These are phyloP conservation scores for Gossypium anomalum DNA, from an alignment of 345 rosid genomes.

Conservation along the genomic window DNA sequence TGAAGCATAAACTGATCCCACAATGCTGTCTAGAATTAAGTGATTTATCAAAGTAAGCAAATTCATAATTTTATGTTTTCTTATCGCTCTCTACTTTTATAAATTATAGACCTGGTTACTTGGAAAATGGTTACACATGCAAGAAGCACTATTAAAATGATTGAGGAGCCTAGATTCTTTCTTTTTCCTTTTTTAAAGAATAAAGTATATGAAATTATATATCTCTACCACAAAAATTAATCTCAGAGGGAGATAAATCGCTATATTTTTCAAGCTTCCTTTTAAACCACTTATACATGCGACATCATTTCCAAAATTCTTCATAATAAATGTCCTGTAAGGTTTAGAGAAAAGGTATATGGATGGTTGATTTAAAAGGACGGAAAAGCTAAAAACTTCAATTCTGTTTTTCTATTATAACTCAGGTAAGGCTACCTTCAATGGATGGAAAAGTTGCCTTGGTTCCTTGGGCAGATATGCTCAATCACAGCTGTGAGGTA, in stretches of 20 bases:
- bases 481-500: conserved; percentile 95
- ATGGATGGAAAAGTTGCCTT: conserved; percentile 89
- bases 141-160: background rate
- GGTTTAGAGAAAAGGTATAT: background rate
- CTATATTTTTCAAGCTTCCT: background rate
- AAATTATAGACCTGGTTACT: background rate
- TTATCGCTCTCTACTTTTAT: background rate
- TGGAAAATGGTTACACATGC: background rate
- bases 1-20: background rate
- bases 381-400: background rate
- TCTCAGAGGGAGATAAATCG: background rate
- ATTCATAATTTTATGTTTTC: background rate
- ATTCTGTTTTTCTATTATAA: background rate
- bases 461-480: conserved; percentile 99
- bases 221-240: background rate
- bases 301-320: background rate
- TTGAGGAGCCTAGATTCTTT: background rate
- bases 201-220: background rate
- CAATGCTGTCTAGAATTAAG: background rate
- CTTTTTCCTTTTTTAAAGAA: background rate
- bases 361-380: background rate
- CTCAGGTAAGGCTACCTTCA: conserved; percentile 85
- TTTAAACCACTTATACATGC: background rate
- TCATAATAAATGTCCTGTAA: background rate
- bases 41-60: background rate